phyloP scores from a whole-genome alignment of 805 yeast species.

The Yarrowia keelungensis region DNA sequence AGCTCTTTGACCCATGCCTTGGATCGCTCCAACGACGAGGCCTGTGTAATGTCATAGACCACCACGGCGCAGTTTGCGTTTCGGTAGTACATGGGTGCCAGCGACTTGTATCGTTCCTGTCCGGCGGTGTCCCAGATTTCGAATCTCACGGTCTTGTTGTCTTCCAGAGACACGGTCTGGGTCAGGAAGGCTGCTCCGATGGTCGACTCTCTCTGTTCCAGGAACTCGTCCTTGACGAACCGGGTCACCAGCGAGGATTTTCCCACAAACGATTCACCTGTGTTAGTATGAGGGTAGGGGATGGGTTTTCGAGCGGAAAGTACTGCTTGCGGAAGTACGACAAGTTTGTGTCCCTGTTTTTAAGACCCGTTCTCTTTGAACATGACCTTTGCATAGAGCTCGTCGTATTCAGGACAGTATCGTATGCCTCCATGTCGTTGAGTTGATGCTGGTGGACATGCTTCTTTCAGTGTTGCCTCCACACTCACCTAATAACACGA shows the following conservation, averaged over 20 bases:
- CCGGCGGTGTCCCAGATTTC: conserved; percentile 92
- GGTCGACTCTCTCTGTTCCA: conserved; percentile 82
- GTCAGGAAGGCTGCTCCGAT: conserved; percentile 99
- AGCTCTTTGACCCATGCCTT: conserved; percentile 91
- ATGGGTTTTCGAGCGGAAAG: no score
- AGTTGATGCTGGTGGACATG: no score
- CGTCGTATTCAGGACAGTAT: no score
- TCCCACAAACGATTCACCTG: conserved; percentile 80
- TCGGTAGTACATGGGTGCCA: conserved; percentile 84
- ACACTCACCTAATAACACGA: conserved; percentile 67
- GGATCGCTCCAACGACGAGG: conserved; percentile 73
- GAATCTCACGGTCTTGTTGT: conserved; percentile 55
- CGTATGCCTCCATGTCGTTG: no score
- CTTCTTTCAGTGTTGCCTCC: no score
- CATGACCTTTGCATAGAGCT: no score
- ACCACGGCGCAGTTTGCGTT: conserved; percentile 85
- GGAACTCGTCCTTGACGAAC: conserved; percentile 73
- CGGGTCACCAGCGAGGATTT: conserved; percentile 81
- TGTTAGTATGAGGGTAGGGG: neutral
- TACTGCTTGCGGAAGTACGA: no score
- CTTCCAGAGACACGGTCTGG: conserved; percentile 65
- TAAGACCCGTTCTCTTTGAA: no score
- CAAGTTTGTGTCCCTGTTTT: no score
- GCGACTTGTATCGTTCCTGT: conserved; percentile 81
- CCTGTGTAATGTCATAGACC: conserved; percentile 80